Base-by-base conservation (phyloP, 192 early-diverging fungal genomes). In the Entomortierella lignicola region DNA sequence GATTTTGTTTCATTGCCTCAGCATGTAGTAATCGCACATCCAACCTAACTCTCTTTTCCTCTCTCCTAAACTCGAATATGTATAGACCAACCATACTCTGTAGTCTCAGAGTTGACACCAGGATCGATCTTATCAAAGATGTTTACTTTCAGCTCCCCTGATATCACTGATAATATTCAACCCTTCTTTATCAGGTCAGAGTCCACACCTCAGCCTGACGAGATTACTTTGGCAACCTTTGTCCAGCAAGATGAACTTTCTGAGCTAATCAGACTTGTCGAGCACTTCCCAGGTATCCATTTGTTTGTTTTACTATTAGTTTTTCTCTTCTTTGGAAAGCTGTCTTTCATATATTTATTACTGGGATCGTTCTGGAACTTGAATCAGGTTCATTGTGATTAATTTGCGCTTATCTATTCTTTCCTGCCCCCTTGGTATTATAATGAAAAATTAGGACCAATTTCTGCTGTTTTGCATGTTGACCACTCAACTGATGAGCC, bases 381-480 rank as follows among this genome's bases (percentile, higher is more conserved):
- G n/a, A n/a, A n/a, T n/a, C n/a, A n/a, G n/a, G n/a, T n/a, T n/a
- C n/a, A n/a, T n/a, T n/a, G n/a, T n/a, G n/a, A n/a, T 42, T 47
- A 27, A 27, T 72, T 12, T 15, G 0, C 2, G 48, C 18, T 47
- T 29, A 17, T 47, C 47, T 13, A 7, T 2, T 29, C 21, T 4
- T 44, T n/a, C 6, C 6, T 29, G 11, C 7, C 18, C 26, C 7
- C 52, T 44, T 47, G 20, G 7, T 23, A 29, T 60, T 25, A 26
- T 17, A 26, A 3, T 11, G 21, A 5, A n/a, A n/a, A 30, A 0
- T 7, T 53, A 87, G 88, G 86, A 3, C 86, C 85, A 12, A 84
- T 89, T 13, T 87, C 88, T 5, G 88, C 81, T 1, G 83, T 84
- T 21, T 47, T 89, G 53, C 88, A 89, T 53, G 55, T 85, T 11